These are phyloP conservation scores for Ogataea polymorpha DNA, from an alignment of 805 yeast genomes.

Conservation along the genomic window DNA sequence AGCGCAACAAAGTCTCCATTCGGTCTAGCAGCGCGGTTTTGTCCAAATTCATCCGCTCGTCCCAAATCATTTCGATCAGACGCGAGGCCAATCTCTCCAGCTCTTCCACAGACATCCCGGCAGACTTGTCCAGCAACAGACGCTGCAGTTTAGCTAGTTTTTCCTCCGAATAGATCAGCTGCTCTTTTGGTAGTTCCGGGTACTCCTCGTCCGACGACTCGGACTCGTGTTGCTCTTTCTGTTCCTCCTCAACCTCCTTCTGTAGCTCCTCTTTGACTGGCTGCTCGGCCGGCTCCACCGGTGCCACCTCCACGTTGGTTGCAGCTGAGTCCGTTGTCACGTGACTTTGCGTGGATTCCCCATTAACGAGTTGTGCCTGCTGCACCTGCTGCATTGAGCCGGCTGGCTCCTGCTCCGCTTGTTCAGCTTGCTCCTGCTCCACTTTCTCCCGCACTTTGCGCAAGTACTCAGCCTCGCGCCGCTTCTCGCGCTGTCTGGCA, in stretches of 20 bases:
- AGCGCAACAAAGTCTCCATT: slow-evolving; percentile 26
- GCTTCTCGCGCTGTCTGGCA: slow-evolving; percentile 61
- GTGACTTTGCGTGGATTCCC: slow-evolving; percentile 8
- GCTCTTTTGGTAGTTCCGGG: slow-evolving; percentile 23
- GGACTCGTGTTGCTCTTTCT: slow-evolving; percentile 6
- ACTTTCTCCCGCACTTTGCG: slow-evolving; percentile 29
- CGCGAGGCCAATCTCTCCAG: slow-evolving; percentile 65
- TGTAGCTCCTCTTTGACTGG: slow-evolving; percentile 11
- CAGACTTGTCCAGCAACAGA: slow-evolving; percentile 38
- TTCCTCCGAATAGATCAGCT: slow-evolving; percentile 33
- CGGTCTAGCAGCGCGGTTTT: slow-evolving; percentile 37
- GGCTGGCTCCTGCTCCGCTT: background rate
- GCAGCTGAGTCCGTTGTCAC: background rate
- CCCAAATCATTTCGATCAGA: slow-evolving; percentile 72
- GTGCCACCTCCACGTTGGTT: slow-evolving; percentile 5
- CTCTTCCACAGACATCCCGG: slow-evolving; percentile 44
- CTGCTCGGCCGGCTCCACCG: slow-evolving; percentile 16
- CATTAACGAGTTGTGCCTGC: slow-evolving; percentile 21
- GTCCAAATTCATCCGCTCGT: slow-evolving; percentile 49
- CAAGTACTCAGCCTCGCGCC: slow-evolving; percentile 45
- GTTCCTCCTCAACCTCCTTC: slow-evolving; percentile 15
- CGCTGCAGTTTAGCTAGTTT: slow-evolving; percentile 29
- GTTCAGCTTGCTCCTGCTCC: background rate
- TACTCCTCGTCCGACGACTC: slow-evolving; percentile 21
- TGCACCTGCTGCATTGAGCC: slow-evolving; percentile 1